Evolutionary conservation across 2,329 filamentous ascomycete species (phyloP).

Genomic region (Rhynchosporium agropyri): DNA sequence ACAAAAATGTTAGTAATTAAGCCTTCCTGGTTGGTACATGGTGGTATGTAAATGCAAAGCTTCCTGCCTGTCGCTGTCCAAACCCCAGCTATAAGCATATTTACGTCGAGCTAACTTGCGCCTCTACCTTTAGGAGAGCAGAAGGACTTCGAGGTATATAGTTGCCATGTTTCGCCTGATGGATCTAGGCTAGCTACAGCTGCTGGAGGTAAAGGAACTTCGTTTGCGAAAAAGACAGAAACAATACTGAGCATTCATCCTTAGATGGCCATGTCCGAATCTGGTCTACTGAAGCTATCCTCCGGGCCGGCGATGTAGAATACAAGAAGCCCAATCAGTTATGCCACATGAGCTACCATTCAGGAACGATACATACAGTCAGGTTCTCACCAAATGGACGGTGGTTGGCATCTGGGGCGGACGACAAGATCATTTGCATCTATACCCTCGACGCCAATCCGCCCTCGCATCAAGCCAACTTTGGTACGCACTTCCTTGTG

Average conservation of each 20-base stretch:
- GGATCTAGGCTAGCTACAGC: conserved; percentile 90
- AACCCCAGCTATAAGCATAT: conserved; percentile 21
- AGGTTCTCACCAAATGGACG: conserved; percentile 94
- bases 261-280: conserved; percentile 93
- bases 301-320: conserved; percentile 71
- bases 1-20: conserved; percentile 80
- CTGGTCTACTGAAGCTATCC: conserved; percentile 95
- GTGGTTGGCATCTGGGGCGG: conserved; percentile 94
- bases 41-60: conserved; percentile 56
- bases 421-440: conserved; percentile 98
- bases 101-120: conserved; percentile 34
- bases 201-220: conserved; percentile 70
- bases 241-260: conserved; percentile 31
- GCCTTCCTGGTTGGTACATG: conserved; percentile 94
- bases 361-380: conserved; percentile 95
- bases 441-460: conserved; percentile 82
- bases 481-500: conserved; percentile 60
- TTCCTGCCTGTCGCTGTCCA: conserved; percentile 13
- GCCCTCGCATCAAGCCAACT: conserved; percentile 74
- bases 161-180: conserved; percentile 95
- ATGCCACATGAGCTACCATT: conserved; percentile 97
- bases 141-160: conserved; percentile 98
- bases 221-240: not conserved
- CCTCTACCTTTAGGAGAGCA: conserved; percentile 69
- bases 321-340: conserved; percentile 86